phyloP scores from a whole-genome alignment of 2,329 filamentous ascomycete genomes.

The Dothideomycetes sp. region DNA sequence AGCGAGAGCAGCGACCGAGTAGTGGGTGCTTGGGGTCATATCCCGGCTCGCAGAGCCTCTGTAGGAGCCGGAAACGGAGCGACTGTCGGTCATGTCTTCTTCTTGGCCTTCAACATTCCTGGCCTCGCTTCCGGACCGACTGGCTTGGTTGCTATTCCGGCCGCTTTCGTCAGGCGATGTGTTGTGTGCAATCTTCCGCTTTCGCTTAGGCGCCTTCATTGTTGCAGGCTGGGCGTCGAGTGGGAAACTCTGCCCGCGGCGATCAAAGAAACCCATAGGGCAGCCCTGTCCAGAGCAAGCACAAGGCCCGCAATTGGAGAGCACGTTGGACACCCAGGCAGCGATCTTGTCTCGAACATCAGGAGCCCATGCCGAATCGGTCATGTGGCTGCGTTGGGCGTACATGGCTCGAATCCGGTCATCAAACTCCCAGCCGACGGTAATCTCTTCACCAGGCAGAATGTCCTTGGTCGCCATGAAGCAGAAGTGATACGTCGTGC shows the following conservation, averaged over 20 bases:
- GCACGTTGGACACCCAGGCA: conserved; percentile 56
- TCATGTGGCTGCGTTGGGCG: conserved; percentile 2
- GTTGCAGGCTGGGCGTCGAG: conserved; percentile 13
- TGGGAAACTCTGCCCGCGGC: conserved; percentile 12
- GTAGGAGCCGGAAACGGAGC: conserved; percentile 46
- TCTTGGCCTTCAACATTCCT: conserved; percentile 39
- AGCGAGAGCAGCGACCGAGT: conserved; percentile 32
- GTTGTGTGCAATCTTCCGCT: conserved; percentile 36
- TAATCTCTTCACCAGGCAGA: conserved; percentile 59
- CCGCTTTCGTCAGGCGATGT: conserved; percentile 45
- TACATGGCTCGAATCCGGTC: conserved; percentile 10
- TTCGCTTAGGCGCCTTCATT: conserved; percentile 28
- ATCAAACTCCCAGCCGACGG: conserved; percentile 39
- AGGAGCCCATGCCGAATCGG: conserved; percentile 1
- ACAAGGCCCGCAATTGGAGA: conserved; percentile 71
- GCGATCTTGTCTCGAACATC: conserved; percentile 39
- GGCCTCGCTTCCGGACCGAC: conserved; percentile 49
- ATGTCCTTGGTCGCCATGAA: conserved; percentile 76
- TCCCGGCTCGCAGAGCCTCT: conserved; percentile 49
- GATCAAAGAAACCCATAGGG: conserved; percentile 23
- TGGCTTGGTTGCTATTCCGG: conserved; percentile 35
- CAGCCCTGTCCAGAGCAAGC: conserved; percentile 48
- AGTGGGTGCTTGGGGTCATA: conserved; percentile 46
- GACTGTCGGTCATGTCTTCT: conserved; percentile 44
- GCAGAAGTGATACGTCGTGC: conserved; percentile 82